Conservation (phyloP, 768 basidiomycete genomes). For the Hebeloma cylindrosporum region DNA sequence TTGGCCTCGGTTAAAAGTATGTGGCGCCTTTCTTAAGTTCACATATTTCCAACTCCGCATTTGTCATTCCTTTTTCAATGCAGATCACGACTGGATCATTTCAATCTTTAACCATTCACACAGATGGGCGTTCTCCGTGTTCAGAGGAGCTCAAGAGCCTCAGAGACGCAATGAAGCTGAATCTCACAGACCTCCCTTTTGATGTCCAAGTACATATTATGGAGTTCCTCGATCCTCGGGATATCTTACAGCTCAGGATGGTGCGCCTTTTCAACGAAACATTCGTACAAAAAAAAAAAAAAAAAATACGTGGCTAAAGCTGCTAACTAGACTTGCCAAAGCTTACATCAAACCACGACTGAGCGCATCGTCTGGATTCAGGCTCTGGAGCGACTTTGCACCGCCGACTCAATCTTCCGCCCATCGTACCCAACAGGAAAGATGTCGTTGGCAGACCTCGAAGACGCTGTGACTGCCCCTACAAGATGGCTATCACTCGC, state of each 20-base stretch:
- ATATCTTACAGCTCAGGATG: conserved; percentile 6
- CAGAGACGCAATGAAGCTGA: neutral
- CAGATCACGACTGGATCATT: neutral
- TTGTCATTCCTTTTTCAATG: neutral
- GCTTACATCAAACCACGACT: conserved; percentile 17
- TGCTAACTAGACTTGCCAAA: conserved; percentile 26
- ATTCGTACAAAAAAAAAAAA: no score
- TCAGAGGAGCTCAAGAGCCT: neutral
- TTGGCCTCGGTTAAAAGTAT: no score
- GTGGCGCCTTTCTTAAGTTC: neutral
- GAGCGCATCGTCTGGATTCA: conserved; percentile 29
- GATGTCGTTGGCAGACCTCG: conserved; percentile 27
- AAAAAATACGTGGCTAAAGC: no score
- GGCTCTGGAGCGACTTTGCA: conserved; percentile 24
- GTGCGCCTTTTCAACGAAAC: neutral
- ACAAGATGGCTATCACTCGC: conserved; percentile 19
- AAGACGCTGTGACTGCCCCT: conserved; percentile 26
- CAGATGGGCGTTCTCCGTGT: neutral
- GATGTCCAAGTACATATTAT: conserved; percentile 6
- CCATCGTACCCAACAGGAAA: conserved; percentile 25
- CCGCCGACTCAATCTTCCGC: conserved; percentile 16
- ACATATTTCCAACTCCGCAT: neutral
- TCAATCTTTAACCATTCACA: neutral
- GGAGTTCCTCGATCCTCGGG: conserved; percentile 2
- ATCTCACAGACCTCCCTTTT: conserved; percentile 2